A percentile compares a stretch with the other conserved stretches of the same genome.
Evolutionary conservation across 768 basidiomycete genomes (phyloP).

Genomic region (Pulveroboletus sp.): DNA sequence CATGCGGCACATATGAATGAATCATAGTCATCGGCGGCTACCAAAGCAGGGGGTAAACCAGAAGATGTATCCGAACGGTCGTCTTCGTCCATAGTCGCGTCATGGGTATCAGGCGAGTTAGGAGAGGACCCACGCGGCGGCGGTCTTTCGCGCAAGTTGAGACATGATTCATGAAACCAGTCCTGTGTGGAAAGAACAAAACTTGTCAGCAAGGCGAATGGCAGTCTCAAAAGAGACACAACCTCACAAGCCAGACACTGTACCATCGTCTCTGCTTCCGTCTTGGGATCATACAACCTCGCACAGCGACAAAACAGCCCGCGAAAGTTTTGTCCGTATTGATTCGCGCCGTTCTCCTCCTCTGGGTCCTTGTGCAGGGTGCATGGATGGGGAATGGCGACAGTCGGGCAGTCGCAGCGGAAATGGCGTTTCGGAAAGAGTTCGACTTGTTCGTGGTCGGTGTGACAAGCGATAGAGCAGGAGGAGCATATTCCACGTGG

Average conservation of each 20-base stretch:
- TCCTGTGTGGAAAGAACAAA: slow-evolving; percentile 43
- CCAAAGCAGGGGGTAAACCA: slow-evolving; percentile 61
- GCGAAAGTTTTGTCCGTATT: slow-evolving; percentile 71
- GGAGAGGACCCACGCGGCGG: slow-evolving; percentile 40
- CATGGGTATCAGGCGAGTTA: slow-evolving; percentile 2
- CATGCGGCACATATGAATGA: slow-evolving; percentile 69
- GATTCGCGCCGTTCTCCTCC: slow-evolving; percentile 53
- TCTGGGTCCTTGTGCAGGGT: slow-evolving; percentile 53
- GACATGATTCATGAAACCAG: slow-evolving; percentile 90
- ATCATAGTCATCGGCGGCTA: slow-evolving; percentile 68
- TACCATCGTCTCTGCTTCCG: slow-evolving; percentile 81
- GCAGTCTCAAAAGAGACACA: not conserved
- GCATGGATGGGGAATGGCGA: slow-evolving; percentile 55
- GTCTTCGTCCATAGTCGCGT: slow-evolving; percentile 35
- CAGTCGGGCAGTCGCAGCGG: slow-evolving; percentile 81
- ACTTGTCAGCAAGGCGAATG: slow-evolving; percentile 1
- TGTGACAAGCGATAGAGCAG: slow-evolving; percentile 84
- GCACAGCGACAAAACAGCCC: slow-evolving; percentile 73
- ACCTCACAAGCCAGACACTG: slow-evolving; percentile 87
- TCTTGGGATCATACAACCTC: slow-evolving; percentile 63
- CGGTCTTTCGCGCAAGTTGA: slow-evolving; percentile 70
- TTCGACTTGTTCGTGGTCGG: slow-evolving; percentile 81
- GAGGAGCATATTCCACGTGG: slow-evolving; percentile 73
- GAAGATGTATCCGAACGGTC: slow-evolving; percentile 58
- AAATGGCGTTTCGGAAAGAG: slow-evolving; percentile 82